Evolutionary conservation across 78 protist species (phyloP).

Genomic region (Pelomyxa schiedti): DNA sequence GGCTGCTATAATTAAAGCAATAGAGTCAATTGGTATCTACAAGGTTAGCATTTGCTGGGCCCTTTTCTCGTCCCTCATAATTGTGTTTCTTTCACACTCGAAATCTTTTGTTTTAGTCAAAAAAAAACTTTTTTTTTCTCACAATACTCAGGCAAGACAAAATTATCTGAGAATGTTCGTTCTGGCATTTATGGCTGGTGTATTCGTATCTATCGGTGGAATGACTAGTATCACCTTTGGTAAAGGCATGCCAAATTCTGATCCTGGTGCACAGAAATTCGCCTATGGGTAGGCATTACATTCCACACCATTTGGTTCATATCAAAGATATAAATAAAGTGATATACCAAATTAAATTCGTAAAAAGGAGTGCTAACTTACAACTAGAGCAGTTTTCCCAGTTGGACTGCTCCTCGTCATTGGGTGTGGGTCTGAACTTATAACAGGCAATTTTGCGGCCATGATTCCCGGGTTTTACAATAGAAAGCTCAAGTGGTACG

Average conservation of each 20-base stretch:
- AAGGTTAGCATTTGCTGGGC: too few species aligned
- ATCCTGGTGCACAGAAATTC: background rate
- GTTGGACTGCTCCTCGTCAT: background rate
- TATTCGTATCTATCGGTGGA: background rate
- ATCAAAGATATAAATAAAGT: too few species aligned
- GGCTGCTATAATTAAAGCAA: too few species aligned
- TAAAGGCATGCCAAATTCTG: background rate
- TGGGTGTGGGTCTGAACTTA: background rate
- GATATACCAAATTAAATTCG: too few species aligned
- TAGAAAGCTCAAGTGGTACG: background rate
- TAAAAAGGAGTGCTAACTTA: too few species aligned
- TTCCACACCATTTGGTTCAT: background rate
- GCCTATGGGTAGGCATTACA: background rate
- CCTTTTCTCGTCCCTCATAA: too few species aligned
- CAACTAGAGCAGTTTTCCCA: background rate
- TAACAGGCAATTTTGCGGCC: background rate
- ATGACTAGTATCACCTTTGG: background rate
- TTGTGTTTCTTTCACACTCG: too few species aligned
- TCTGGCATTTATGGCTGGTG: background rate
- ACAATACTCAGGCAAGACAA: background rate
- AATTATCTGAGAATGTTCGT: background rate
- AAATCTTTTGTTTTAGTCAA: too few species aligned
- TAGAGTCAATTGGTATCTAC: too few species aligned
- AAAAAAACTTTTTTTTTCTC: too few species aligned
- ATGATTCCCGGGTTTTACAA: background rate